A percentile compares a stretch with the other conserved stretches of the same genome.
Conservation (phyloP, 352 stramenopile species). For the Phytophthora cryptogea region DNA sequence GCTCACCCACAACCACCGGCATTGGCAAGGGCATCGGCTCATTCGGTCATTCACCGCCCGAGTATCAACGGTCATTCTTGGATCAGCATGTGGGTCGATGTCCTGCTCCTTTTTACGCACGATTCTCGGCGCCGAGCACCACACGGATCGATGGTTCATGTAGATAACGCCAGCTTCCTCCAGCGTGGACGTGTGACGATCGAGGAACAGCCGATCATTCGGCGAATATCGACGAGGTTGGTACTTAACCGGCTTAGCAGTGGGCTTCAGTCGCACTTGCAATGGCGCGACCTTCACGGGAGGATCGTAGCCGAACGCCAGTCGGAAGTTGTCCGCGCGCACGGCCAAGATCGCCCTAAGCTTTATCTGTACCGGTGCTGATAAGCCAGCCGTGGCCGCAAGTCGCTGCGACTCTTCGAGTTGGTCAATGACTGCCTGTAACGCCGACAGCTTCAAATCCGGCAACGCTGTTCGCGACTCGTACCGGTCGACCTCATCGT, state of each 20-base stretch:
- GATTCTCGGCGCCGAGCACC: conserved; percentile 9
- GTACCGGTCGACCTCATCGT: too few species aligned
- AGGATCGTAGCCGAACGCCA: conserved; percentile 13
- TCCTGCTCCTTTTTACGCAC: conserved; percentile 16
- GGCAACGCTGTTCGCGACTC: too few species aligned
- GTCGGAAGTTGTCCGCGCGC: conserved; percentile 1
- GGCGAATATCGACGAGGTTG: conserved; percentile 12
- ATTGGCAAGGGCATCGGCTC: too few species aligned
- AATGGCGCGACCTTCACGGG: conserved; percentile 12
- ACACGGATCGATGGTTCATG: conserved; percentile 14
- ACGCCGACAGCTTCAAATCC: too few species aligned
- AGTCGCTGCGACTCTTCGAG: not conserved
- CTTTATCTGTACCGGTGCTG: not conserved
- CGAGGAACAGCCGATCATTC: conserved; percentile 10
- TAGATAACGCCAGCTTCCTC: conserved; percentile 2
- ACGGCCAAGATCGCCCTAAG: not conserved
- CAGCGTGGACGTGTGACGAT: conserved; percentile 4
- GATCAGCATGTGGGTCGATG: not conserved
- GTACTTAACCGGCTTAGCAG: not conserved
- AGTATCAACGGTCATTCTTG: too few species aligned
- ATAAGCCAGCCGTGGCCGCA: not conserved
- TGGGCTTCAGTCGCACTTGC: conserved; percentile 11
- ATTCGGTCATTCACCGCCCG: too few species aligned
- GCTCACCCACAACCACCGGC: not conserved
- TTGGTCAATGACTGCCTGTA: not conserved